Conservation (phyloP, 2,329 filamentous ascomycete species). For the Ophiocordyceps camponoti-saundersi region DNA sequence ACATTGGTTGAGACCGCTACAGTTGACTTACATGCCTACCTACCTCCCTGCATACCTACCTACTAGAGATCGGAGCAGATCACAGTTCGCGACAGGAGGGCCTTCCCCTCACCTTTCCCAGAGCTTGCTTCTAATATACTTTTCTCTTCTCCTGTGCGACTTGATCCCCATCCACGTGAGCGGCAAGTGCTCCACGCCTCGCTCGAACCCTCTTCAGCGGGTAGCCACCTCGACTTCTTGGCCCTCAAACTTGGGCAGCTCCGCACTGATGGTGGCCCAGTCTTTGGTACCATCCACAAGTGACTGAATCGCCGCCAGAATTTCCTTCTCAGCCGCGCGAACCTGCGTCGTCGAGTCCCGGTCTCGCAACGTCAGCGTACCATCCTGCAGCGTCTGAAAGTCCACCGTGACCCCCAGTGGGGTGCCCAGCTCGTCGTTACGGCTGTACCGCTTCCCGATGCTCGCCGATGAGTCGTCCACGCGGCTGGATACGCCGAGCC, state of each 20-base stretch:
- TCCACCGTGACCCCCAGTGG: constrained; percentile 88
- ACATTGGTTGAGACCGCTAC: too few species aligned
- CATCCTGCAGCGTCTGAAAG: constrained; percentile 85
- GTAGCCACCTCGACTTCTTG: constrained; percentile 41
- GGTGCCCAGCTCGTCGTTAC: constrained; percentile 92
- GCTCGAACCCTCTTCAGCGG: constrained; percentile 9
- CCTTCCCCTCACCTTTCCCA: neutral
- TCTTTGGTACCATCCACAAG: constrained; percentile 29
- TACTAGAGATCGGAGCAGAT: neutral
- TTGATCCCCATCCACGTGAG: neutral
- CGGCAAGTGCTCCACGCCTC: neutral
- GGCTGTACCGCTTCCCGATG: constrained; percentile 86
- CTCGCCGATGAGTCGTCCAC: constrained; percentile 82
- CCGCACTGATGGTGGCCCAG: constrained; percentile 53
- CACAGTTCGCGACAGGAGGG: neutral
- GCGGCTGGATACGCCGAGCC: constrained; percentile 62
- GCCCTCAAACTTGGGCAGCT: constrained; percentile 71
- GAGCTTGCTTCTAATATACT: neutral
- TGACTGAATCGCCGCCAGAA: constrained; percentile 56
- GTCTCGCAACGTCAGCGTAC: constrained; percentile 73
- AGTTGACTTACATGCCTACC: too few species aligned
- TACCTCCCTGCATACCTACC: too few species aligned
- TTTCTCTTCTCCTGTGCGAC: neutral
- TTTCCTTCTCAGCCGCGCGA: constrained; percentile 63
- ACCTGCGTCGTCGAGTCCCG: constrained; percentile 86